Conservation (phyloP, 164 flowering plant species). For the Echeveria elegans region DNA sequence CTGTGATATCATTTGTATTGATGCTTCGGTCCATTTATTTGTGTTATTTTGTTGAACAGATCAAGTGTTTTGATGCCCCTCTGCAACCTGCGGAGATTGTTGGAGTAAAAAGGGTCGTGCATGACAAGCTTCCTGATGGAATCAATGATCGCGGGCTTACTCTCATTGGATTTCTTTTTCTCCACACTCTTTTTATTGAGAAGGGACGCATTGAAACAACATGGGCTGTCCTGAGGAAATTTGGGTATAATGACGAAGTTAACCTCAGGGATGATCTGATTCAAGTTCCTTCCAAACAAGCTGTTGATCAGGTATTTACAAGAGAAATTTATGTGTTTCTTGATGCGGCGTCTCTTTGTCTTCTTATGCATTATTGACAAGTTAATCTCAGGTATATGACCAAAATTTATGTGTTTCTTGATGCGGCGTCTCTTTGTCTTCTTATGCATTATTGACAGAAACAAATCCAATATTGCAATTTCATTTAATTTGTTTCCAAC, state of each 20-base stretch:
- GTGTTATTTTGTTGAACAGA: slow-evolving; percentile 36
- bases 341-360: neutral
- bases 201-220: slow-evolving; percentile 96
- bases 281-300: slow-evolving; percentile 48
- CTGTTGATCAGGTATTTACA: slow-evolving; percentile 71
- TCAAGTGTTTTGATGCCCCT: slow-evolving; percentile 90
- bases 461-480: neutral
- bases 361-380: neutral
- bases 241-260: slow-evolving; percentile 85
- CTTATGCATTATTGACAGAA: neutral
- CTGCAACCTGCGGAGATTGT: slow-evolving; percentile 81
- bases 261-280: slow-evolving; percentile 69
- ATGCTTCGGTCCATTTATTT: neutral
- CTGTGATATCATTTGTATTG: neutral
- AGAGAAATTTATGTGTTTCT: neutral
- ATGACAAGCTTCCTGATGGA: slow-evolving; percentile 80
- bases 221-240: slow-evolving; percentile 92
- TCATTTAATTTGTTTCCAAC: neutral
- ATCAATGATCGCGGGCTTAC: slow-evolving; percentile 83
- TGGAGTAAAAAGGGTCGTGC: slow-evolving; percentile 90
- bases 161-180: slow-evolving; percentile 79
- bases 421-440: neutral
- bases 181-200: slow-evolving; percentile 91
- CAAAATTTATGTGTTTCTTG: neutral
- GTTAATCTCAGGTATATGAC: no score